These are phyloP conservation scores for Barnettozyma californica DNA, from an alignment of 805 yeast species.

Conservation along the genomic window DNA sequence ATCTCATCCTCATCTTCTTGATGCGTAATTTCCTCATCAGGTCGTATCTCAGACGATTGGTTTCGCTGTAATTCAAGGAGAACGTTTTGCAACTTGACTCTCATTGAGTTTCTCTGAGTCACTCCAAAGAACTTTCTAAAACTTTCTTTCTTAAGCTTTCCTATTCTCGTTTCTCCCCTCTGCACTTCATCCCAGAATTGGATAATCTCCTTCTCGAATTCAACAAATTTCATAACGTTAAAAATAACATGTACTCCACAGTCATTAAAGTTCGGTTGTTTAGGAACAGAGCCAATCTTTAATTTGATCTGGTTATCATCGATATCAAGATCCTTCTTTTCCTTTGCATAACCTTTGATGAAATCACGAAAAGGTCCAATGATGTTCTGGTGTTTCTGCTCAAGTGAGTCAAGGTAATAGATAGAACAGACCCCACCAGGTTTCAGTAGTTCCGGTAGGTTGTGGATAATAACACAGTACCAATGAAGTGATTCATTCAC, in stretches of 20 bases:
- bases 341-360: conserved; percentile 63
- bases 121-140: conserved; percentile 19
- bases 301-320: conserved; percentile 42
- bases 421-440: conserved; percentile 16
- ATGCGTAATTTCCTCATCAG: conserved; percentile 7
- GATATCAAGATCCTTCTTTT: conserved; percentile 47
- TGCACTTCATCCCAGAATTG: conserved; percentile 37
- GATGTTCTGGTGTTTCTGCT: conserved; percentile 50
- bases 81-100: conserved; percentile 19
- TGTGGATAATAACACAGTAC: conserved; percentile 73
- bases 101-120: conserved; percentile 24
- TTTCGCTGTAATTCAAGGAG: conserved; percentile 18
- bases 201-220: conserved; percentile 42
- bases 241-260: conserved; percentile 91
- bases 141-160: conserved; percentile 12
- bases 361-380: conserved; percentile 50
- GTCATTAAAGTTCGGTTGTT: conserved; percentile 84
- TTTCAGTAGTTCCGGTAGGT: conserved; percentile 34
- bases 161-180: background rate
- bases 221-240: conserved; percentile 56
- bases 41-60: background rate
- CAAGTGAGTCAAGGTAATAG: conserved; percentile 71
- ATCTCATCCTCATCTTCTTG: conserved; percentile 4
- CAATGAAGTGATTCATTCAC: conserved; percentile 81
- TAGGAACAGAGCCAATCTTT: conserved; percentile 58